A percentile compares a stretch with the other conserved stretches of the same genome.
Evolutionary conservation across 1,284 basidiomycete species (phyloP).

Genomic region (Anthracocystis setariae): DNA sequence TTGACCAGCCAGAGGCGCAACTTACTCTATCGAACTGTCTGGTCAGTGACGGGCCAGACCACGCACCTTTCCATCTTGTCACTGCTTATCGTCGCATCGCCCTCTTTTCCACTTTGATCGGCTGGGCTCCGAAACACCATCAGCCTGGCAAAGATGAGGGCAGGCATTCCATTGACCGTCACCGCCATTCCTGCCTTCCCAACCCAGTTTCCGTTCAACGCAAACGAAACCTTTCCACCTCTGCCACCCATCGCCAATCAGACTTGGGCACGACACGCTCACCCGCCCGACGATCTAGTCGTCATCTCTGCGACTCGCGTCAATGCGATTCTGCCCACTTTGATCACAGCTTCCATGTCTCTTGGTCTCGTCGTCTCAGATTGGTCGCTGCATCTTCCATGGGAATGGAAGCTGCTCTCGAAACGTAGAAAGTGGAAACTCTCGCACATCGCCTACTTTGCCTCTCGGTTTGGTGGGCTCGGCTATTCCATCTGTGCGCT

Average conservation of each 20-base stretch:
- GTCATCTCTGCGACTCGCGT: conserved; percentile 38
- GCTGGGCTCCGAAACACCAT: too few species aligned
- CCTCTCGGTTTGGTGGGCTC: conserved; percentile 43
- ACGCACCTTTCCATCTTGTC: not conserved
- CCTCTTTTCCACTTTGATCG: not conserved
- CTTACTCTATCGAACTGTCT: not conserved
- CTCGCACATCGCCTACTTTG: conserved; percentile 52
- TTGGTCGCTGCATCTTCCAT: conserved; percentile 46
- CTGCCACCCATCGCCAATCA: conserved; percentile 26
- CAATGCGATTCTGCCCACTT: conserved; percentile 35
- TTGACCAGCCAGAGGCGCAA: not conserved
- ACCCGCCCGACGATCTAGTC: conserved; percentile 32
- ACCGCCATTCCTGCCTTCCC: conserved; percentile 45
- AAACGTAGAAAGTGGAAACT: conserved; percentile 47
- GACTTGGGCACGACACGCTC: not conserved
- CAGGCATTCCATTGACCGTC: conserved; percentile 37
- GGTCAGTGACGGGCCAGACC: not conserved
- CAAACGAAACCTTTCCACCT: conserved; percentile 5
- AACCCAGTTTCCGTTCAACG: conserved; percentile 17
- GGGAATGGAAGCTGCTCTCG: conserved; percentile 45
- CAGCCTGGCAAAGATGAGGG: conserved; percentile 11
- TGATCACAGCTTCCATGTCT: conserved; percentile 45
- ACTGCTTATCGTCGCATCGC: too few species aligned
- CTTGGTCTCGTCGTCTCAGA: conserved; percentile 46
- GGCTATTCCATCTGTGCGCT: conserved; percentile 32